These are phyloP conservation scores for Podosphaera xanthii DNA, from an alignment of 2,329 filamentous ascomycete genomes.

Conservation along the genomic window DNA sequence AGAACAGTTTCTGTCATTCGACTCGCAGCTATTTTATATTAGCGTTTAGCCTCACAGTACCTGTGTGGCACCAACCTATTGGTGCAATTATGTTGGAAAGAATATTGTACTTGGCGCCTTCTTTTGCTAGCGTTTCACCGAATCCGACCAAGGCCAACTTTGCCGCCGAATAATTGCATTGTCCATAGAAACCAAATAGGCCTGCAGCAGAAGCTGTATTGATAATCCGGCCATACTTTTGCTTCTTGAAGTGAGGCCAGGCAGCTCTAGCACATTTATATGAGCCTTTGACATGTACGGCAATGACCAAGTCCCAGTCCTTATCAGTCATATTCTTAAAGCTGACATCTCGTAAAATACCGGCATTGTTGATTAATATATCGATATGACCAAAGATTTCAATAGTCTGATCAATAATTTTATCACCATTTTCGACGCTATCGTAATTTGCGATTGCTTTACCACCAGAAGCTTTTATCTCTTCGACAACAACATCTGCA, in stretches of 20 bases:
- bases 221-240: slow-evolving; percentile 92
- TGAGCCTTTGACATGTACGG: slow-evolving; percentile 76
- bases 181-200: slow-evolving; percentile 85
- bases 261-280: slow-evolving; percentile 91
- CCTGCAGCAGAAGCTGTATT: slow-evolving; percentile 94
- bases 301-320: slow-evolving; percentile 90
- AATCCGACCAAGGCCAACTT: slow-evolving; percentile 92
- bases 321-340: slow-evolving; percentile 98
- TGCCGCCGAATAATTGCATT: slow-evolving; percentile 90
- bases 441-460: slow-evolving; percentile 98
- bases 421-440: slow-evolving; percentile 76
- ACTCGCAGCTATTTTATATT: slow-evolving; percentile 42
- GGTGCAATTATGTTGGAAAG: slow-evolving; percentile 85
- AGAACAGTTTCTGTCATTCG: slow-evolving; percentile 91
- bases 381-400: slow-evolving; percentile 69
- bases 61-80: slow-evolving; percentile 24
- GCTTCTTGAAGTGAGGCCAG: slow-evolving; percentile 95
- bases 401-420: slow-evolving; percentile 78
- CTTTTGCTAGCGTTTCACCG: slow-evolving; percentile 93
- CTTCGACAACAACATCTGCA: slow-evolving; percentile 60
- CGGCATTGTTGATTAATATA: slow-evolving; percentile 91
- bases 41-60: slow-evolving; percentile 2
- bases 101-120: slow-evolving; percentile 96
- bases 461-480: slow-evolving; percentile 71
- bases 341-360: slow-evolving; percentile 75